Percentiles rank a stretch among this genome's conserved stretches.
These are phyloP conservation scores for Rossbeevera mucosa DNA, from an alignment of 768 basidiomycete species.

Conservation along the genomic window DNA sequence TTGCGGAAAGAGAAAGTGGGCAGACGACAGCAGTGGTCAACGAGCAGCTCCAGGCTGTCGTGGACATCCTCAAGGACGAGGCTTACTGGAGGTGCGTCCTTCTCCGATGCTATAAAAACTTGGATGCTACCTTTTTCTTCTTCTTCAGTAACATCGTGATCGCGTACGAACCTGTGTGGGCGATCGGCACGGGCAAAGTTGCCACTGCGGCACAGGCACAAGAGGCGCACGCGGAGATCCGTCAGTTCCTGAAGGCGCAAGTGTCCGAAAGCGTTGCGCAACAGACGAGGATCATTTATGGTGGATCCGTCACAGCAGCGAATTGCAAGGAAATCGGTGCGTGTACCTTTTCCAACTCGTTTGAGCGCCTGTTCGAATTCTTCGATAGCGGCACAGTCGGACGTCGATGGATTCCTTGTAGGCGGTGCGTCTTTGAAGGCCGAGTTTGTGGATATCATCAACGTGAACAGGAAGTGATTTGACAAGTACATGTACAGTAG, in stretches of 20 bases:
- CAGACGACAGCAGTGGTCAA: constrained; percentile 78
- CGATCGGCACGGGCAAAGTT: constrained; percentile 96
- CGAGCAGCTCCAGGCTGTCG: constrained; percentile 73
- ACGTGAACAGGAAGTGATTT: constrained; percentile 42
- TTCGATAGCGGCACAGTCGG: constrained; percentile 58
- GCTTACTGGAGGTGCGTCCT: constrained; percentile 73
- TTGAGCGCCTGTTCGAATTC: background rate
- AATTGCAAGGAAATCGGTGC: constrained; percentile 86
- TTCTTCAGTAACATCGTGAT: constrained; percentile 75
- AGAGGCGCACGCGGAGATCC: constrained; percentile 81
- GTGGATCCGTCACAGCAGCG: constrained; percentile 86
- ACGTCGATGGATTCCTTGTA: constrained; percentile 97
- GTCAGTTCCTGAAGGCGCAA: constrained; percentile 60
- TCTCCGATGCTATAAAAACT: background rate
- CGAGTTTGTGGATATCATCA: constrained; percentile 91
- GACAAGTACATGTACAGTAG: background rate
- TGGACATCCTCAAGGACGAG: constrained; percentile 49
- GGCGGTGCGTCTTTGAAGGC: constrained; percentile 98
- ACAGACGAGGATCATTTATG: constrained; percentile 85
- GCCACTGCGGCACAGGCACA: constrained; percentile 92
- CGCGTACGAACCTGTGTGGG: constrained; percentile 98
- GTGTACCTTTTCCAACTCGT: constrained; percentile 22
- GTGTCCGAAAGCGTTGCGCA: constrained; percentile 70
- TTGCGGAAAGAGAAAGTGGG: constrained; percentile 76
- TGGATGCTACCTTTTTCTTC: background rate